These are phyloP conservation scores for Cladophialophora immunda DNA, from an alignment of 2,329 filamentous ascomycete genomes.

Conservation along the genomic window DNA sequence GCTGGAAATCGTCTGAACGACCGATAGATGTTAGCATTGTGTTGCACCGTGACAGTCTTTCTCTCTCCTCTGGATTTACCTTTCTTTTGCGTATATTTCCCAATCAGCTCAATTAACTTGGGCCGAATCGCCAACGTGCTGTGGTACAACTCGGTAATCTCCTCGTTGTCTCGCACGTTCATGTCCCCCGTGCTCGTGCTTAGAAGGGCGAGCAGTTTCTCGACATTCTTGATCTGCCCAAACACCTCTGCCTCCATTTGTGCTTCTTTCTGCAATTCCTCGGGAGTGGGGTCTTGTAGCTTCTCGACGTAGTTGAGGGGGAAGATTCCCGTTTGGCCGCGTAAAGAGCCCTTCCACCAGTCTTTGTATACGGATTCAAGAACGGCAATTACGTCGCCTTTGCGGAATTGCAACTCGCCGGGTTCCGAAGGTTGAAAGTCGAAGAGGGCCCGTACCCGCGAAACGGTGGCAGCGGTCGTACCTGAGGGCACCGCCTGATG, in stretches of 20 bases:
- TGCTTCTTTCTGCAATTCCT: slow-evolving; percentile 93
- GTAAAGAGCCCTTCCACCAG: slow-evolving; percentile 97
- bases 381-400: slow-evolving; percentile 96
- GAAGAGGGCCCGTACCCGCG: slow-evolving; percentile 88
- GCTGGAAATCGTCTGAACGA: slow-evolving; percentile 87
- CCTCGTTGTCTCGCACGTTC: slow-evolving; percentile 91
- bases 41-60: neutral
- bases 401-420: slow-evolving; percentile 93
- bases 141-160: slow-evolving; percentile 91
- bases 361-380: slow-evolving; percentile 98
- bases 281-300: slow-evolving; percentile 88
- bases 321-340: slow-evolving; percentile 96
- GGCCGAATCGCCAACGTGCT: slow-evolving; percentile 92
- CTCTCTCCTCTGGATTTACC: slow-evolving; percentile 62
- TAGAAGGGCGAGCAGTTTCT: slow-evolving; percentile 84
- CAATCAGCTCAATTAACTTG: slow-evolving; percentile 96
- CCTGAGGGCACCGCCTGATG: slow-evolving; percentile 74
- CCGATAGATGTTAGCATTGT: slow-evolving; percentile 41
- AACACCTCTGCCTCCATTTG: slow-evolving; percentile 90
- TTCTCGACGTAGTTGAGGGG: slow-evolving; percentile 99
- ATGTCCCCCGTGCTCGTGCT: slow-evolving; percentile 84
- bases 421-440: slow-evolving; percentile 95
- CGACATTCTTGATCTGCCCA: slow-evolving; percentile 78
- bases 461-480: slow-evolving; percentile 95
- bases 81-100: slow-evolving; percentile 99